These are phyloP conservation scores for Amyloporia xantha DNA, from an alignment of 768 basidiomycete genomes.

Conservation along the genomic window DNA sequence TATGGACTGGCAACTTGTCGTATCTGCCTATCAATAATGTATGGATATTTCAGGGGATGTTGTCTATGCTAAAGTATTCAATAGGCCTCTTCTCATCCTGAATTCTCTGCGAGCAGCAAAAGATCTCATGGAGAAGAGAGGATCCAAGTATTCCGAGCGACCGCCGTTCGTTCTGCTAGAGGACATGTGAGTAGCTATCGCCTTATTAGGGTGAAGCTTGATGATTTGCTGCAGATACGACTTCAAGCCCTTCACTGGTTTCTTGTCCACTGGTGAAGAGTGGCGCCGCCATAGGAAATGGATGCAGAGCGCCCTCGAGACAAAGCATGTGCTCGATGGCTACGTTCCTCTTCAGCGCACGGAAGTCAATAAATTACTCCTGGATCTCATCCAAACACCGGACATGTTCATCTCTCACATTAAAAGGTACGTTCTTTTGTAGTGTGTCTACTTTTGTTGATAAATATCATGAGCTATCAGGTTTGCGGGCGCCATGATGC, in stretches of 20 bases:
- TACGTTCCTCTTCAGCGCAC: conserved; percentile 20
- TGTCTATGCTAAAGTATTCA: conserved; percentile 10
- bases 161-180: conserved; percentile 10
- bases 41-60: conserved; percentile 12
- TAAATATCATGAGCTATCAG: neutral
- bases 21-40: neutral
- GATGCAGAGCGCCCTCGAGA: conserved; percentile 21
- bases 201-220: conserved; percentile 8
- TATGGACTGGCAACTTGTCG: conserved; percentile 4
- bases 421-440: conserved; percentile 2
- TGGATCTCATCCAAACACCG: conserved; percentile 22
- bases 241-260: conserved; percentile 6
- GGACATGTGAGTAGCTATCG: conserved; percentile 14
- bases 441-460: neutral
- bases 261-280: conserved; percentile 18
- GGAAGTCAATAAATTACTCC: conserved; percentile 22
- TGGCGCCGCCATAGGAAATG: conserved; percentile 24
- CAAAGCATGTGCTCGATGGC: conserved; percentile 7
- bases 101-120: conserved; percentile 15
- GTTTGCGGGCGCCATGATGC: conserved; percentile 21
- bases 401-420: conserved; percentile 20
- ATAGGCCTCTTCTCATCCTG: conserved; percentile 13
- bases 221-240: neutral
- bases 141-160: conserved; percentile 20
- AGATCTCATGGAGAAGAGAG: conserved; percentile 22